Evolutionary conservation across 176 grass and related monocot genomes (phyloP), one percentile per base, ranked within the genome.

Genomic region (Carex littledalei): DNA sequence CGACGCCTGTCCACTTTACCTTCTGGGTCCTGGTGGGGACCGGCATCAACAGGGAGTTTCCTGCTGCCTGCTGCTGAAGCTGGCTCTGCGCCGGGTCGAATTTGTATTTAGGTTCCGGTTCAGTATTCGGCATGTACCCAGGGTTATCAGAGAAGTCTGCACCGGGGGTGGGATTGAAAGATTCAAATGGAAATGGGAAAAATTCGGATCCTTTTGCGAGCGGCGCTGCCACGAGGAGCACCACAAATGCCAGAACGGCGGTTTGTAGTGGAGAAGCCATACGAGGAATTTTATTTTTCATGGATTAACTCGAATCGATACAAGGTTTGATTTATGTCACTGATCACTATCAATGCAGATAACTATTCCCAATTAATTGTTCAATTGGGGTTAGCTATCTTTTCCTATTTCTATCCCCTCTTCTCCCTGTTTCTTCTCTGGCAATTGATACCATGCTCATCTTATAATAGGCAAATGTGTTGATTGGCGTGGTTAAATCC

Each of bases 11-110:
- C 45, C 47, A 83, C 2, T 68, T 54, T 0, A 83, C 81, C 61
- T 83, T 83, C 62, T 83, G 81, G 34, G 62, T 79, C 26, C 73
- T 61, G 8, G 37, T 86, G n/a, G 84, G 84, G 34, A 77, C 58
- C 4, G 84, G 68, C 67, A 79, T 65, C 21, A 77, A 45, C 17
- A 85, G 84, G 17, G 59, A 11, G 55, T 74, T 63, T 4, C 8
- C 60, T 12, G 68, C 84, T 63, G 69, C 70, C 29, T 8, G 53
- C 7, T 79, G 70, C 35, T 77, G 73, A n/a, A 59, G 62, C 43
- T 31, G 8, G 8, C 34, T 11, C 24, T 85, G 54, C 22, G 18
- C 21, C 0, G 84, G 37, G 37, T 85, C 84, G 1, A 67, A 64
- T 13, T 8, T 75, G 56, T 85, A 76, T 47, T 39, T 24, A 2